Percentiles rank a stretch among this genome's conserved stretches.
phyloP scores from a whole-genome alignment of 768 basidiomycete species.

The Cystofilobasidium macerans region DNA sequence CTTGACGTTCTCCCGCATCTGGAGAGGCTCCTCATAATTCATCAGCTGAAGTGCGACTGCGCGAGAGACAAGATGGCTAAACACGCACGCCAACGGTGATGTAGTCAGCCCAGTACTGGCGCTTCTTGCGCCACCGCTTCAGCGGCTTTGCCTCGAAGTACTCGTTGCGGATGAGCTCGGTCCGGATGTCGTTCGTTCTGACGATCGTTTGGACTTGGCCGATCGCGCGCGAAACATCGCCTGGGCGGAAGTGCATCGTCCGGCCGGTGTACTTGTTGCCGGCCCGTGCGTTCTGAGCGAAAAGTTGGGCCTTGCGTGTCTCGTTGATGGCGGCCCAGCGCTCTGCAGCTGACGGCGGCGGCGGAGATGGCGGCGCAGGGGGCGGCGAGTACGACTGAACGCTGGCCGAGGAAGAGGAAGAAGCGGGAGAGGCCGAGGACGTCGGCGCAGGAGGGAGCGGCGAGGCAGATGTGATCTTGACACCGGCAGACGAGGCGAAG shows the following conservation, averaged over 20 bases:
- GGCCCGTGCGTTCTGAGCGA: neutral
- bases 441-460: neutral
- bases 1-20: constrained; percentile 3
- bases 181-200: neutral
- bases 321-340: neutral
- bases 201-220: neutral
- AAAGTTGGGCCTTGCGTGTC: neutral
- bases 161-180: neutral
- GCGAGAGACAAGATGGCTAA: too few relatives aligned
- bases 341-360: neutral
- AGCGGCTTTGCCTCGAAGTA: neutral
- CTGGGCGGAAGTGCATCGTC: neutral
- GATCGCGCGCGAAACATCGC: constrained; percentile 1
- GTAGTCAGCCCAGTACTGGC: neutral
- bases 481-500: neutral
- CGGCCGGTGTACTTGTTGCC: neutral
- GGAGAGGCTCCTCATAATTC: neutral
- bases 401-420: too few relatives aligned
- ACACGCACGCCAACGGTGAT: constrained; percentile 1
- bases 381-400: neutral
- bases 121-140: constrained; percentile 2
- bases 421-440: neutral
- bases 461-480: neutral
- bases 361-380: neutral
- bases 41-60: neutral